Base-by-base conservation (phyloP, 495 filamentous ascomycete genomes). In the Daldinia decipiens region DNA sequence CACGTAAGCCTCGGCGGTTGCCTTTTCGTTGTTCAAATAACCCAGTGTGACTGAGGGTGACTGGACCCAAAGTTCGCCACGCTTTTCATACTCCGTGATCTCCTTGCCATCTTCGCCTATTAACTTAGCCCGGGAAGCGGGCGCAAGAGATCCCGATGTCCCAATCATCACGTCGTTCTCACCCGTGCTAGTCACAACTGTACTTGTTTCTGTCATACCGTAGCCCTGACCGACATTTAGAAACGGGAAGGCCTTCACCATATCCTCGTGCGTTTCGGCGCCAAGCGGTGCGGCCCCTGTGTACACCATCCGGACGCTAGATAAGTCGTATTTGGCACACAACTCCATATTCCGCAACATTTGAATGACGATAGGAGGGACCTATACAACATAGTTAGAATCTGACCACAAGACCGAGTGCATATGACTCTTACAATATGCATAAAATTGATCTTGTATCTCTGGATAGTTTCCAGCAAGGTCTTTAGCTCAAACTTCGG, bases 221-320 rank as follows among this genome's bases (percentile, higher is more conserved):
- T 97, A 97, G 50, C 89, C 93, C 78, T 97, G 94, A 43, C 90
- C 85, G 59, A 97, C 82, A 3, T 76, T 73, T 82, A 92, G 89
- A 2, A 77, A 81, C 0, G 93, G 92, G 65, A 90, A 93, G 3
- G 87, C 69, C 45, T 84, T 84, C 38, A 86, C 82, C 50, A 95
- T 80, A 6, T 91, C 88, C 29, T 87, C 82, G 0, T 92, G 88
- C 0, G 91, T 94, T 79, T 97, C 93, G 60, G 87, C 82, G 13
- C 94, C 94, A 0, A 95, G 80, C 1, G 94, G 94, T 6, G 94
- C 94, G 0, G 94, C 94, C 9, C 94, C 94, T 0, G 91, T 93
- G 80, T 91, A 94, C 29, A 94, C 77, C 1, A 82, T 73, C 15
- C 74, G 77, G 13, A 94, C 88, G 57, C 88, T 91, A 74, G 86